These are phyloP conservation scores for Penicillium roqueforti DNA, from an alignment of 495 filamentous ascomycete genomes.

Conservation along the genomic window DNA sequence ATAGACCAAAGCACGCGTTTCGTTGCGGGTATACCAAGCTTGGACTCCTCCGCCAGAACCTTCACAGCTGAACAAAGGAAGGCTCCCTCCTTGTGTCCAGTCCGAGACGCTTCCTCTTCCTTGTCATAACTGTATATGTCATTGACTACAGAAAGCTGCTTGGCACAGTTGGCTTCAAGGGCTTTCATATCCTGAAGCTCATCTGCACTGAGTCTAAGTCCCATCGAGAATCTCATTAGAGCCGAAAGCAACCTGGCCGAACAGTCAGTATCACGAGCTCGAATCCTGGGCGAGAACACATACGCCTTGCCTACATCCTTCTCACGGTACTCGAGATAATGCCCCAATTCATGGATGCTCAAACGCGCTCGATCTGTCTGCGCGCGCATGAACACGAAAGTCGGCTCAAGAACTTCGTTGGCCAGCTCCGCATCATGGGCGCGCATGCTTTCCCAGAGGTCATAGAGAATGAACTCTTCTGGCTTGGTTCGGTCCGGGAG, in stretches of 20 bases:
- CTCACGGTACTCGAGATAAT: slow-evolving; percentile 32
- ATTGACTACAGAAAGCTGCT: slow-evolving; percentile 39
- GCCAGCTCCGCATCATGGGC: slow-evolving; percentile 26
- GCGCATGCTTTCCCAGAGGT: slow-evolving; percentile 38
- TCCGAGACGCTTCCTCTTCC: slow-evolving; percentile 23
- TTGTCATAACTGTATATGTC: slow-evolving; percentile 42
- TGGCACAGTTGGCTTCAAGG: slow-evolving; percentile 28
- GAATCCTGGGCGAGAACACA: slow-evolving; percentile 1
- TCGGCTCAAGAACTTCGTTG: slow-evolving; percentile 30
- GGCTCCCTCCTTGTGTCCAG: slow-evolving; percentile 26
- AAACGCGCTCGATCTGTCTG: slow-evolving; percentile 25
- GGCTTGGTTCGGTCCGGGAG: slow-evolving; percentile 31
- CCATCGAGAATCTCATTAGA: slow-evolving; percentile 38
- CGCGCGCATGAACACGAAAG: slow-evolving; percentile 33
- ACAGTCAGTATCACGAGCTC: too few relatives aligned
- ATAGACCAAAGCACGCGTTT: slow-evolving; percentile 32
- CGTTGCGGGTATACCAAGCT: slow-evolving; percentile 13
- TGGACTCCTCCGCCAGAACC: slow-evolving; percentile 19
- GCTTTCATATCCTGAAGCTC: slow-evolving; percentile 17
- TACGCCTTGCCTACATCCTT: slow-evolving; percentile 32
- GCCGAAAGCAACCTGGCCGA: slow-evolving; percentile 26
- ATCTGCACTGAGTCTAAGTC: slow-evolving; percentile 16
- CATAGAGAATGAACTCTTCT: slow-evolving; percentile 34
- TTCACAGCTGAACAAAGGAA: slow-evolving; percentile 25
- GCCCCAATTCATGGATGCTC: slow-evolving; percentile 16